These are phyloP conservation scores for Cercospora sp. DNA, from an alignment of 2,329 filamentous ascomycete species.

Conservation along the genomic window DNA sequence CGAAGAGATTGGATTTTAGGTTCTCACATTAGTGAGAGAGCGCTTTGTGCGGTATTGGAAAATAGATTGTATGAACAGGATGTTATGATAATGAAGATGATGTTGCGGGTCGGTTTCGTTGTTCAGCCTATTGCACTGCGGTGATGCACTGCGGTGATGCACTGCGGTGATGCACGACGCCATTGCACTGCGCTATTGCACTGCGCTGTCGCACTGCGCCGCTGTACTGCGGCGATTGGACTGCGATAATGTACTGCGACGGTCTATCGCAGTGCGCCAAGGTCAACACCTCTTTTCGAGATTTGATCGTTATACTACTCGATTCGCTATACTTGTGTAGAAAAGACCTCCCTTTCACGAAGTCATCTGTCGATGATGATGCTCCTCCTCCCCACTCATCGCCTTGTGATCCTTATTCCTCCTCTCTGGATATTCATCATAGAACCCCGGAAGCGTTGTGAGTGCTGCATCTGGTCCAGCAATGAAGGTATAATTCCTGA, in stretches of 20 bases:
- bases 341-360: too few species aligned
- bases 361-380: neutral
- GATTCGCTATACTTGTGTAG: too few species aligned
- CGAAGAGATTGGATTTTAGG: slow-evolving; percentile 40
- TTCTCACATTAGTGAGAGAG: slow-evolving; percentile 34
- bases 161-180: too few species aligned
- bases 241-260: too few species aligned
- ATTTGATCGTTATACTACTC: too few species aligned
- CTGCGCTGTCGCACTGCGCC: too few species aligned
- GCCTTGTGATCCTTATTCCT: neutral
- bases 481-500: neutral
- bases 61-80: neutral
- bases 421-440: neutral
- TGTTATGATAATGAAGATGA: neutral
- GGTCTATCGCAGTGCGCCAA: too few species aligned
- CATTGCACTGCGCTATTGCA: too few species aligned
- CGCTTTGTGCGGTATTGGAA: neutral
- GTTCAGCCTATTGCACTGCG: too few species aligned
- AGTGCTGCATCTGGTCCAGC: neutral
- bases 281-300: too few species aligned
- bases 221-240: too few species aligned
- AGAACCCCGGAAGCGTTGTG: neutral
- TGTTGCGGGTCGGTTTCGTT: neutral
- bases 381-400: neutral
- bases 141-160: too few species aligned